Percentiles rank a stretch among this genome's conserved stretches.
These are phyloP conservation scores for Eutreptiella sp. DNA, from an alignment of 208 protist species.

Conservation along the genomic window DNA sequence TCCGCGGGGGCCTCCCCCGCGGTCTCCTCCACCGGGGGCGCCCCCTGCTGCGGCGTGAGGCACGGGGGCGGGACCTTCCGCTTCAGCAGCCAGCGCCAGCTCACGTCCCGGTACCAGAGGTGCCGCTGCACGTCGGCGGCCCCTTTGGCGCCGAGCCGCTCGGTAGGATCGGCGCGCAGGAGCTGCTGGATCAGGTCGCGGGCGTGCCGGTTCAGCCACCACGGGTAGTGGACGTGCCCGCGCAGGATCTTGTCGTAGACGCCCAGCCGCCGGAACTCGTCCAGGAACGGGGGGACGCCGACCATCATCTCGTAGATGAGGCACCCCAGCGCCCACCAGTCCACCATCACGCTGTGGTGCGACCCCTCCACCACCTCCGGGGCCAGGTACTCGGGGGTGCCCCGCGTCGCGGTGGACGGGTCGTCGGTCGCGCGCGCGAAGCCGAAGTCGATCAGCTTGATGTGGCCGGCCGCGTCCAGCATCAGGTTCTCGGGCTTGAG, in stretches of 20 bases:
- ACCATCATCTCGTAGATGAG: slow-evolving; percentile 36
- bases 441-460: slow-evolving; percentile 82
- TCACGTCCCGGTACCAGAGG: no score
- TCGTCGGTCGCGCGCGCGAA: slow-evolving; percentile 59
- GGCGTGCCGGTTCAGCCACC: no score
- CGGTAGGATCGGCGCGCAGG: background rate
- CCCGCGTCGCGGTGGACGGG: slow-evolving; percentile 65
- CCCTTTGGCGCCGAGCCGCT: slow-evolving; percentile 2
- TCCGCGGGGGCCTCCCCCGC: no score
- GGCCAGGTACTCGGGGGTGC: slow-evolving; percentile 80
- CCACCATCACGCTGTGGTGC: background rate
- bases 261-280: no score
- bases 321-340: slow-evolving; percentile 33
- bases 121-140: slow-evolving; percentile 5
- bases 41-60: no score
- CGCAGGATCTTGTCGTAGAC: no score
- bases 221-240: no score
- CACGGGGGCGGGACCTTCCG: no score
- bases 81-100: no score
- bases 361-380: slow-evolving; percentile 72
- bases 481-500: slow-evolving; percentile 83
- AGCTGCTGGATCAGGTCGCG: background rate
- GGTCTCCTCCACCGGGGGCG: no score
- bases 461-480: slow-evolving; percentile 71
- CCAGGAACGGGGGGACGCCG: slow-evolving; percentile 24